Evolutionary conservation across 2,329 filamentous ascomycete species (phyloP).

Genomic region (Trichoderma sp.): DNA sequence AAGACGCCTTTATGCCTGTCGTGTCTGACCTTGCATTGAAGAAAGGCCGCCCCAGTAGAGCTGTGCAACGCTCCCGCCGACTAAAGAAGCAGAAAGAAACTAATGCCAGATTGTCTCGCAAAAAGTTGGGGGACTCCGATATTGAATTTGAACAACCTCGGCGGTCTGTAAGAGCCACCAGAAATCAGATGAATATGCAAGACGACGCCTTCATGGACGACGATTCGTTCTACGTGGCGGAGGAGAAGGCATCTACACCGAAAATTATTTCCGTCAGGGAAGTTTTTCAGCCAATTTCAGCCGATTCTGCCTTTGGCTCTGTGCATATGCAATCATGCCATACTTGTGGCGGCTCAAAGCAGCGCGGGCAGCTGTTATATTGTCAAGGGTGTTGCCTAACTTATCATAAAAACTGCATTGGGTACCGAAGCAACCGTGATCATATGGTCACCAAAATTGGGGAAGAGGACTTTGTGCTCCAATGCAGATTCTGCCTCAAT

Average conservation of each 20-base stretch:
- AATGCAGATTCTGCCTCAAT: constrained; percentile 83
- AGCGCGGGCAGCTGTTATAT: constrained; percentile 67
- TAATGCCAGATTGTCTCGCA: constrained; percentile 13
- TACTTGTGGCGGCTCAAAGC: constrained; percentile 53
- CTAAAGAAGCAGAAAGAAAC: constrained; percentile 21
- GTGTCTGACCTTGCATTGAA: constrained; percentile 36
- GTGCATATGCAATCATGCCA: constrained; percentile 71
- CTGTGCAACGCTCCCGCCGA: constrained; percentile 25
- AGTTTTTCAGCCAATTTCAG: constrained; percentile 61
- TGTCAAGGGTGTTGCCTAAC: constrained; percentile 88
- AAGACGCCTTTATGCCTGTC: constrained; percentile 36
- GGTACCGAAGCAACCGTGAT: constrained; percentile 68
- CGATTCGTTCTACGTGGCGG: constrained; percentile 51
- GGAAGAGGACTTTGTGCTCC: constrained; percentile 74
- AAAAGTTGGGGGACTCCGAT: constrained; percentile 37
- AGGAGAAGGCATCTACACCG: constrained; percentile 45
- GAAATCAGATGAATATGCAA: constrained; percentile 42
- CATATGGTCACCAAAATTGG: constrained; percentile 85
- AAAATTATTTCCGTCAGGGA: constrained; percentile 68
- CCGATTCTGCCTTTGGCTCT: constrained; percentile 63
- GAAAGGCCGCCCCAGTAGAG: constrained; percentile 25
- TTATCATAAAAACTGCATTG: constrained; percentile 82
- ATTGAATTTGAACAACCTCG: constrained; percentile 54
- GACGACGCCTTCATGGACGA: constrained; percentile 58
- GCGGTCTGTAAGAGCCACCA: constrained; percentile 47